These are phyloP conservation scores for Boletellus emodensis DNA, from an alignment of 768 basidiomycete species.

Conservation along the genomic window DNA sequence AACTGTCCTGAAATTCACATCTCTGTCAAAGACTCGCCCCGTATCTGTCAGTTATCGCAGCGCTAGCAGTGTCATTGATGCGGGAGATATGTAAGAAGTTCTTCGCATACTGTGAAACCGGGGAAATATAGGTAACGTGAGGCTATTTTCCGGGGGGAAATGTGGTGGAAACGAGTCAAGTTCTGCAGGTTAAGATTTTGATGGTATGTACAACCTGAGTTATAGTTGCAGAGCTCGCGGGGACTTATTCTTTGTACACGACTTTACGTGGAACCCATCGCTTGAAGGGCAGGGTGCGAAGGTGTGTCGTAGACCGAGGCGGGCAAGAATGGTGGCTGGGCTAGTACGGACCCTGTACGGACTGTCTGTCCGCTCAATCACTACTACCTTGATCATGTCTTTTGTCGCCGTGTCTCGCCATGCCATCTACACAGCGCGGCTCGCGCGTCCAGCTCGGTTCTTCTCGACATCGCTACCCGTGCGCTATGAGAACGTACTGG, in stretches of 20 bases:
- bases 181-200: no score
- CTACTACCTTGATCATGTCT: slow-evolving; percentile 13
- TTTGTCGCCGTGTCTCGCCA: slow-evolving; percentile 7
- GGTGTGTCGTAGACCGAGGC: no score
- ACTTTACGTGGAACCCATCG: background rate
- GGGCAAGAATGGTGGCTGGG: no score
- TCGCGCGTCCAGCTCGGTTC: slow-evolving; percentile 12
- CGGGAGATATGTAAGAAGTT: background rate
- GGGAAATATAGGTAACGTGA: background rate
- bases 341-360: background rate
- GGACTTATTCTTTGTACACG: no score
- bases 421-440: slow-evolving; percentile 2
- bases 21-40: background rate
- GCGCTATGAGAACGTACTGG: slow-evolving; percentile 63
- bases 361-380: no score
- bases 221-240: no score
- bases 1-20: background rate
- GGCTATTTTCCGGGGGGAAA: background rate
- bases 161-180: background rate
- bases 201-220: no score
- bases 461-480: slow-evolving; percentile 29
- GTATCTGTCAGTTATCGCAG: background rate
- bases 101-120: background rate
- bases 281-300: no score
- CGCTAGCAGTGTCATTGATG: background rate